These are phyloP conservation scores for Lignosus rhinocerotis DNA, from an alignment of 1,284 basidiomycete genomes.

Conservation along the genomic window DNA sequence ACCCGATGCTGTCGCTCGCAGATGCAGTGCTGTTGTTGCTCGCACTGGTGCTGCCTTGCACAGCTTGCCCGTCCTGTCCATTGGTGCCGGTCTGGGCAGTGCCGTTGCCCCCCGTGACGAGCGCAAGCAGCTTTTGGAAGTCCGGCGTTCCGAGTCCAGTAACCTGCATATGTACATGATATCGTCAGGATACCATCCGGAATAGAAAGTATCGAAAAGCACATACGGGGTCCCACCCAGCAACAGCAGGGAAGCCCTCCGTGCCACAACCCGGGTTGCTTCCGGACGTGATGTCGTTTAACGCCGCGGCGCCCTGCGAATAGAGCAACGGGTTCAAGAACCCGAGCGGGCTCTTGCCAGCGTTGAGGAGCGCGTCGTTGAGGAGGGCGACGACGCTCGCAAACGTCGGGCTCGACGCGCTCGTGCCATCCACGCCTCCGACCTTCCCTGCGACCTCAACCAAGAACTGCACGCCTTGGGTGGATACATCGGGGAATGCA, in stretches of 20 bases:
- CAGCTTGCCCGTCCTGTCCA: not conserved
- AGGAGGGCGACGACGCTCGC: conserved; percentile 58
- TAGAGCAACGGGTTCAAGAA: conserved; percentile 61
- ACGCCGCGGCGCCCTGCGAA: conserved; percentile 37
- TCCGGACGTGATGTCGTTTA: conserved; percentile 29
- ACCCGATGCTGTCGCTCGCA: not conserved
- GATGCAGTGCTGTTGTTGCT: not conserved
- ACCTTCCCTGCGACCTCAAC: conserved; percentile 50
- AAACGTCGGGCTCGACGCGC: conserved; percentile 44
- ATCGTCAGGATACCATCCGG: too few relatives aligned
- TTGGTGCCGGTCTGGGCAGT: not conserved
- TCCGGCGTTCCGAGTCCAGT: conserved; percentile 66
- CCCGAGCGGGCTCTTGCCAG: conserved; percentile 51
- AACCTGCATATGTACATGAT: conserved; percentile 36
- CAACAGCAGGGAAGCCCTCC: conserved; percentile 35
- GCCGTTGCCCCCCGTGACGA: conserved; percentile 11
- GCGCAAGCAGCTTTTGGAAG: conserved; percentile 49
- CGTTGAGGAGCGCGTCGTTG: conserved; percentile 57
- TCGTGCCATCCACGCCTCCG: conserved; percentile 49
- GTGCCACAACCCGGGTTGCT: conserved; percentile 37
- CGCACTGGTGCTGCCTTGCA: not conserved
- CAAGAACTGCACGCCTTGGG: conserved; percentile 46
- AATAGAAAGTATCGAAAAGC: not conserved
- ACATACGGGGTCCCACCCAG: conserved; percentile 39
- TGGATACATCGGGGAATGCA: conserved; percentile 7